Evolutionary conservation across 1,139 yeast genomes (phyloP), one percentile per base, ranked within the genome.

Genomic region (Zygoascus meyerae): DNA sequence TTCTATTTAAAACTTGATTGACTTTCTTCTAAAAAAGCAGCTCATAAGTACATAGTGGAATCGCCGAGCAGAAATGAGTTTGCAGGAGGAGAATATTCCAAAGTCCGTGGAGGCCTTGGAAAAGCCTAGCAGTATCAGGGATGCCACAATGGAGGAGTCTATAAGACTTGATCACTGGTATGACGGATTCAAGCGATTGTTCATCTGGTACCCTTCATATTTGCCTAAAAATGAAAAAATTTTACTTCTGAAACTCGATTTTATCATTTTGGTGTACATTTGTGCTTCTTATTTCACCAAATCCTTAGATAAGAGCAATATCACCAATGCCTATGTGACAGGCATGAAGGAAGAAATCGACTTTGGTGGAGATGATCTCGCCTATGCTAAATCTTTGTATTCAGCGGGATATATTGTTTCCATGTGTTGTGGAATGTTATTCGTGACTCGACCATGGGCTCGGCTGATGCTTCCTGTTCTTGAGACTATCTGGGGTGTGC

Each of bases 271-370:
- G 39, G 46, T 56, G 4, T 63, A 63, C 44, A 58, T 64, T 11
- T 63, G 69, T 46, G 43, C 55, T 14, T 62, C 67, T 2, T 64
- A 60, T 47, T 54, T 65, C 56, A 58, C 64, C 31, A 65, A 65
- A 50, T 52, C 62, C 5, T 53, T 68, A 16, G 72, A 68, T 50
- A 64, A 67, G 52, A 50, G 63, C 18, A 67, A 66, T 45, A 50
- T 68, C 45, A 57, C 57, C 29, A 65, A 64, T 44, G 81, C 85
- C 1, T 81, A 76, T 57, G 81, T 78, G 34, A 76, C 78, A 47
- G 84, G 85, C 15, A 78, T 81, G 84, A 66, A 71, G 48, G 81
- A 79, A 52, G 73, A 74, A 52, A 74, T 74, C 52, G 52, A 61
- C 7, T 74, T 80, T 74, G 61, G 65, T 46, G 70, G 70, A n/a